Evolutionary conservation across 2,329 filamentous ascomycete genomes (phyloP).

Genomic region (Paracamarosporium sp.): DNA sequence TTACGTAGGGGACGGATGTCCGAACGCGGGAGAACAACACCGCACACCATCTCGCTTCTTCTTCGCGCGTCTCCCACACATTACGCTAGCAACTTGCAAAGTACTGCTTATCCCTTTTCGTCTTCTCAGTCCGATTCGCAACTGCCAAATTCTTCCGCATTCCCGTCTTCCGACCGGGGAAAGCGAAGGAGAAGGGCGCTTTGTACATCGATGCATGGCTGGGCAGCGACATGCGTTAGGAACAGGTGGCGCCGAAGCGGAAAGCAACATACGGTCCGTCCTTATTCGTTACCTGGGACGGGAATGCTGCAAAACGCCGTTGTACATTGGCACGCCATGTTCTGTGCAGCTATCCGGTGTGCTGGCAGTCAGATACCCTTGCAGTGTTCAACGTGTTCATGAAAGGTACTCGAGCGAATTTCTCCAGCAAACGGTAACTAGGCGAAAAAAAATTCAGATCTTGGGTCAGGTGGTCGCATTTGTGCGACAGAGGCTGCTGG

Average conservation of each 20-base stretch:
- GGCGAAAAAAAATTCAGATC: neutral
- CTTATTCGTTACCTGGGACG: constrained; percentile 17
- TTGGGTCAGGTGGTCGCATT: constrained; percentile 19
- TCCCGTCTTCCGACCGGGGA: neutral
- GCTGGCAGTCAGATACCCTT: constrained; percentile 22
- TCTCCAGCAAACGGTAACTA: neutral
- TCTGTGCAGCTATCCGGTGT: constrained; percentile 23
- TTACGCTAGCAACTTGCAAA: neutral
- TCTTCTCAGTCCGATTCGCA: neutral
- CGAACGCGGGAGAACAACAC: constrained; percentile 12
- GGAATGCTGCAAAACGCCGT: constrained; percentile 20
- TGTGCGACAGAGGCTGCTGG: constrained; percentile 20
- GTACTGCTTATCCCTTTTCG: neutral
- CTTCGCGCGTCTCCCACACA: neutral
- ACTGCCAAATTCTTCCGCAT: neutral
- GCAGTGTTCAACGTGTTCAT: neutral
- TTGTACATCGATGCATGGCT: constrained; percentile 13
- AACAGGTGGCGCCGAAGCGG: constrained; percentile 5
- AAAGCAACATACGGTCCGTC: constrained; percentile 15
- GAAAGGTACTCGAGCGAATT: constrained; percentile 8
- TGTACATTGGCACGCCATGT: constrained; percentile 24
- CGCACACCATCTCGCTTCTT: constrained; percentile 2
- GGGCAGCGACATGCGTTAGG: constrained; percentile 3
- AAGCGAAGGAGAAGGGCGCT: constrained; percentile 33
- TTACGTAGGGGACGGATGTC: constrained; percentile 25